Base-by-base conservation (phyloP, 2,329 filamentous ascomycete genomes). In the Phaeomoniella chlamydospora region DNA sequence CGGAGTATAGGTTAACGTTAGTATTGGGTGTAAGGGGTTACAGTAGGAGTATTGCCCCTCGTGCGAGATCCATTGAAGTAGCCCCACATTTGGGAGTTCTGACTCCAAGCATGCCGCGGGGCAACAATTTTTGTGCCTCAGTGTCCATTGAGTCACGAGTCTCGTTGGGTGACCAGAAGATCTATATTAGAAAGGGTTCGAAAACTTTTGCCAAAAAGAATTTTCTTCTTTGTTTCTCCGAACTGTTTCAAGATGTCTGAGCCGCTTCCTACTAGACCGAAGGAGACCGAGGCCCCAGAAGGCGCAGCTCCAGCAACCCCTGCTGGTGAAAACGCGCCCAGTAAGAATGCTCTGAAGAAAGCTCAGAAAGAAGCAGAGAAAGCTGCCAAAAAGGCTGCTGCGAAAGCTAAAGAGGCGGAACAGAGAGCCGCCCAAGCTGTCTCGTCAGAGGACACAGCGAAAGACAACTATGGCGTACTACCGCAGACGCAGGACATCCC, bases 281-380 rank as follows among this genome's bases (percentile, higher is more conserved):
- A 26, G n/a, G 22, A 26, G 22, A n/a, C 6, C 22, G 22, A 26
- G 22, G 22, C 22, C n/a, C 22, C 22, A 9, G 22, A 9, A 6
- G 22, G n/a, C 6, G 22, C 22, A 26, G 6, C 22, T 6, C 9
- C 22, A 26, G 22, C 22, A 26, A 26, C 22, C n/a, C 22, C 22
- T 9, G 22, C 44, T 2, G 38, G 43, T n/a, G 46, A 47, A 14
- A 41, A 39, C 15, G 62, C 62, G 11, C 66, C 71, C 30, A 84
- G 79, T 41, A 87, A 92, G 64, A 87, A 78, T 59, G 84, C 77
- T 12, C 63, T 80, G 44, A 92, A 92, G 66, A 93, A 92, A 66
- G 77, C 81, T 32, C 80, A 81, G 49, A 92, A 92, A 64, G 83
- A 87, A 17, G 86, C 86, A 64, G 87, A 88, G 56, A 87, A 92